Evolutionary conservation across 768 basidiomycete genomes (phyloP).

Genomic region (Serendipita indica): DNA sequence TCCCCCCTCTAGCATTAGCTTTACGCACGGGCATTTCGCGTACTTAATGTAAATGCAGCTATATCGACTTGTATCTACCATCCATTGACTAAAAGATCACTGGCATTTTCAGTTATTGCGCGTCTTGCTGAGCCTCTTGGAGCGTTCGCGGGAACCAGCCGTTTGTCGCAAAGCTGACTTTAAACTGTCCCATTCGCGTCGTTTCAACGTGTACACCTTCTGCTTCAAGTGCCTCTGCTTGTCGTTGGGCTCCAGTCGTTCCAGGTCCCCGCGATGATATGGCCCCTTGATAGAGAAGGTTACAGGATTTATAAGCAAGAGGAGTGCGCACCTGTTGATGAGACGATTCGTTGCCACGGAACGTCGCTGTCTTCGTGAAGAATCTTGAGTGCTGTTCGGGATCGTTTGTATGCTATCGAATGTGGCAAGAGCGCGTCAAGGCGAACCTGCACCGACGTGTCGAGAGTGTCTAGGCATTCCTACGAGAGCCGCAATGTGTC

Average conservation of each 20-base stretch:
- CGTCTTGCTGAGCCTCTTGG: neutral
- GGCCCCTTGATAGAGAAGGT: neutral
- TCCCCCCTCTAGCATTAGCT: too few relatives aligned
- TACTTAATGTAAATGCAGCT: too few relatives aligned
- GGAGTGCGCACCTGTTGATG: slow-evolving; percentile 36
- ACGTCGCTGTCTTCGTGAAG: slow-evolving; percentile 50
- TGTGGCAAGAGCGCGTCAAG: neutral
- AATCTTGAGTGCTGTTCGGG: slow-evolving; percentile 71
- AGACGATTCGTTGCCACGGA: slow-evolving; percentile 71
- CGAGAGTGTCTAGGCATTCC: slow-evolving; percentile 68
- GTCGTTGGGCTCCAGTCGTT: slow-evolving; percentile 61
- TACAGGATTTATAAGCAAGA: too few relatives aligned
- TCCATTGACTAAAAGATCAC: too few relatives aligned
- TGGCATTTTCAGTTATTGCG: too few relatives aligned
- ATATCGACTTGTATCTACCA: too few relatives aligned
- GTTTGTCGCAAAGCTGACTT: neutral
- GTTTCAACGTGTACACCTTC: slow-evolving; percentile 68
- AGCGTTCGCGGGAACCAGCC: slow-evolving; percentile 6
- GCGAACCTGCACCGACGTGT: slow-evolving; percentile 65
- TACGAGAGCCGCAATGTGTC: slow-evolving; percentile 64
- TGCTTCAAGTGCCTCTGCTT: slow-evolving; percentile 57
- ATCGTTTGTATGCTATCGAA: neutral
- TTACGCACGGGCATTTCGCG: too few relatives aligned
- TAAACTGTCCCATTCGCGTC: slow-evolving; percentile 21
- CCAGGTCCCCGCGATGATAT: slow-evolving; percentile 70